Evolutionary conservation across 2,329 filamentous ascomycete species (phyloP), one percentile per base, ranked within the genome.

Genomic region (Nigrospora oryzae): DNA sequence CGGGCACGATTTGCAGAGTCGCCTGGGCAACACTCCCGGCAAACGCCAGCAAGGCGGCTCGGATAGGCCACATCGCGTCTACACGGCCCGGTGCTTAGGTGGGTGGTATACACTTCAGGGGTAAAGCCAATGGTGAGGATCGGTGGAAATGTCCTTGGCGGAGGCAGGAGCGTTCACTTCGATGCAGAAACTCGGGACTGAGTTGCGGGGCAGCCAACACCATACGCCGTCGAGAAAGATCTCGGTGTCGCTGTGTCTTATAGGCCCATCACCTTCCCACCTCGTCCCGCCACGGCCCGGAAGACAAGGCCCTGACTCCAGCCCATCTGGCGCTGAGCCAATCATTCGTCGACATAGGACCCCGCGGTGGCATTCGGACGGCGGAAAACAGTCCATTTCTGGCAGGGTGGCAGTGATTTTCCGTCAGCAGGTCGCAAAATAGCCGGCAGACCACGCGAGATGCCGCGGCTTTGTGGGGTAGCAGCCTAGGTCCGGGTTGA

Each of bases 1-100:
- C 57, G 3, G 58, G 55, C 14, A 60, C 49, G 41, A 60, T 54
- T 43, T 60, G 58, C 2, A 60, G 49, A 14, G 56, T 54, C 5
- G 58, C 58, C n/a, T 43, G 47, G 12, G 51, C 55, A 34, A 51
- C 40, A 10, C 45, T 45, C n/a, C 53, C 55, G 16, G 49, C 49
- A 28, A 57, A 50, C 43, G 56, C 47, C 42, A 58, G 45, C 43
- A 57, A 43, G 33, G 39, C 40, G 10, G 46, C 19, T 31, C 38
- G 36, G 32, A 46, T 17, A 11, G 49, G 36, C 40, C 32, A 30
- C 43, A 45, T 45, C 11, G 32, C 40, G 43, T 28, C 2, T 28
- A 28, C 7, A 28, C 23, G 23, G 23, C 23, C 23, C 23, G 23
- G 5, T 28, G 23, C 5, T 28, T 2, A 28, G 23, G 10, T 28